Percentiles rank a stretch among this genome's conserved stretches.
Conservation (phyloP, 1,284 basidiomycete genomes). For the Rhodotorula sp. region DNA sequence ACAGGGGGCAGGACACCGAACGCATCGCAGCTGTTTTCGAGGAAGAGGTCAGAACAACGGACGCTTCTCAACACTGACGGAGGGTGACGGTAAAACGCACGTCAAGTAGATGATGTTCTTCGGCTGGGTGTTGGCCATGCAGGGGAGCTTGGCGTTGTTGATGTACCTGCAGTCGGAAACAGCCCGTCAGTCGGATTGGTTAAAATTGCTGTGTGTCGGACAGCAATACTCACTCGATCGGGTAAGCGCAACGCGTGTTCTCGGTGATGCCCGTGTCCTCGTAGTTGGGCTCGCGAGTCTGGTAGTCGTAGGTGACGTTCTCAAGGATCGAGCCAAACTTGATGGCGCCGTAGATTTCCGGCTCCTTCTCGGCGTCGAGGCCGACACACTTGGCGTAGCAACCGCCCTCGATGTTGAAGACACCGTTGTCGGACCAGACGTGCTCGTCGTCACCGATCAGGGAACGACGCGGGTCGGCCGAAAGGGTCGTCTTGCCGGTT, state of each 20-base stretch:
- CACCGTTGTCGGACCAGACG: slow-evolving; percentile 95
- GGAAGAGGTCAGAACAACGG: slow-evolving; percentile 5
- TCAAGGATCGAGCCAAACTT: slow-evolving; percentile 87
- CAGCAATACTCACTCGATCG: slow-evolving; percentile 63
- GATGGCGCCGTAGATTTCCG: slow-evolving; percentile 96
- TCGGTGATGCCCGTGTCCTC: slow-evolving; percentile 82
- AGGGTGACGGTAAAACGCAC: neutral
- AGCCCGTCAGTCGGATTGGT: neutral
- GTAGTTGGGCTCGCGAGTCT: slow-evolving; percentile 83
- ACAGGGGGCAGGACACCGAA: slow-evolving; percentile 98
- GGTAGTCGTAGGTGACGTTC: slow-evolving; percentile 97
- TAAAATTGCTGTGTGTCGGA: slow-evolving; percentile 3
- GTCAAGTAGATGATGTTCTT: slow-evolving; percentile 46
- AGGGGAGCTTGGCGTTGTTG: slow-evolving; percentile 91
- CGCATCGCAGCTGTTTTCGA: slow-evolving; percentile 86
- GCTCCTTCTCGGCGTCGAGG: slow-evolving; percentile 91
- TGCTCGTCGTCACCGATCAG: slow-evolving; percentile 97
- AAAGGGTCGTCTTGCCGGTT: slow-evolving; percentile 96
- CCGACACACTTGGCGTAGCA: slow-evolving; percentile 98
- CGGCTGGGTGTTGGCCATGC: slow-evolving; percentile 77
- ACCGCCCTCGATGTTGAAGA: slow-evolving; percentile 99
- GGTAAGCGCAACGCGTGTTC: slow-evolving; percentile 98
- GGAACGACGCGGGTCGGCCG: slow-evolving; percentile 83
- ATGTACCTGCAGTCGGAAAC: slow-evolving; percentile 58
- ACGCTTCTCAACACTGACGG: neutral